Base-by-base conservation (phyloP, 352 stramenopile species). In the Phytophthora podocarpi region DNA sequence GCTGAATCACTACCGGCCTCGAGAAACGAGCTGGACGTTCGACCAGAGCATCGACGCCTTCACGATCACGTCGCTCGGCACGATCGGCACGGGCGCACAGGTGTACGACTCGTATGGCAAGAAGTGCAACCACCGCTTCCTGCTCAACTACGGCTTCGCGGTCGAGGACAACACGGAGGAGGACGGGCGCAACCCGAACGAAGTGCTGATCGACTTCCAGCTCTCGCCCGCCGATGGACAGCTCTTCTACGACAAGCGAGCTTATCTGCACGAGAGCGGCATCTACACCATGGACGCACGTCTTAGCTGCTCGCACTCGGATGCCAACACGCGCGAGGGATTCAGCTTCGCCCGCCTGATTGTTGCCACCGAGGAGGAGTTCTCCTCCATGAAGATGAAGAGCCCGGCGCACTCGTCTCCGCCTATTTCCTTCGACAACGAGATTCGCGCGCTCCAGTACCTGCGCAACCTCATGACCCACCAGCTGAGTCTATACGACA, bases 51-150 rank as follows among this genome's bases (percentile, higher is more conserved):
- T 93, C 20, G 77, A 89, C 31, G 82, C 82, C 7, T 97, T 97
- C 70, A 95, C 88, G 24, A 96, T 97, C 66, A 97, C 89, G 49
- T 93, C 89, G 26, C 78, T 97, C 8, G 82, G 79, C 23, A 88
- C 84, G 15, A 93, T 95, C 57, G 74, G 74, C 28, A 59, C 73
- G 0, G 88, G 90, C 10, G 79, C 89, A 24, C 97, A 99, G 73
- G 97, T 99, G 7, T 99, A 99, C 73, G 98, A 99, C 76, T 98
- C 88, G 42, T 99, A 99, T 74, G 98, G 98, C 23, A 98, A 99
- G 80, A 99, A 99, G 77, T 99, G 97, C 81, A 99, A 99, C 82
- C 97, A 99, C 76, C 89, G 87, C 8, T 99, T 99, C 74, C 80
- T 99, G 32, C 83, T 99, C 37, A 99, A 99, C 80, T 99, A 99